Conservation (phyloP, 2,329 filamentous ascomycete species). For the Zymoseptoria ardabiliae region DNA sequence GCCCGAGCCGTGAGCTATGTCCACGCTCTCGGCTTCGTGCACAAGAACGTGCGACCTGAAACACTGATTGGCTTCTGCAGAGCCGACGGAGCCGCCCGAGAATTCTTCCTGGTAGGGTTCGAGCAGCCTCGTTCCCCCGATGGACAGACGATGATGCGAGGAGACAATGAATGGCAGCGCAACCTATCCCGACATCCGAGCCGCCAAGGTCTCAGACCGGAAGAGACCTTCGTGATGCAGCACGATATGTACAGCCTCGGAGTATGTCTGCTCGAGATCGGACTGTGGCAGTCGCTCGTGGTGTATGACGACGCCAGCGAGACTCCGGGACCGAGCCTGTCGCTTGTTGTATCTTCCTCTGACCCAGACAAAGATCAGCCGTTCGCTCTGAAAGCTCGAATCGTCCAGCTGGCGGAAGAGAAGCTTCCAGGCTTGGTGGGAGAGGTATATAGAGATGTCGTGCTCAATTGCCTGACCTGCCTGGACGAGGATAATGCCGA, state of each 20-base stretch:
- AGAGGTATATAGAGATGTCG: conserved; percentile 27
- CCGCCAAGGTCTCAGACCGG: conserved; percentile 37
- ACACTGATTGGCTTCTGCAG: conserved; percentile 29
- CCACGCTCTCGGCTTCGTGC: conserved; percentile 38
- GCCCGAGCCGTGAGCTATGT: conserved; percentile 31
- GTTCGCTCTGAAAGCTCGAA: background rate
- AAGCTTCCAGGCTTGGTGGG: conserved; percentile 24
- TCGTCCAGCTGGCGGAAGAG: conserved; percentile 7
- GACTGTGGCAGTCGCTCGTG: conserved; percentile 39
- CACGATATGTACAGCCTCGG: conserved; percentile 53
- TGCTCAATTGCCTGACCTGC: conserved; percentile 28
- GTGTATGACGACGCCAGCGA: conserved; percentile 8
- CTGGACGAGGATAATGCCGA: conserved; percentile 19
- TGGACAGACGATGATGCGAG: conserved; percentile 26
- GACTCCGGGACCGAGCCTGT: background rate
- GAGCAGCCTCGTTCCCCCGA: conserved; percentile 18
- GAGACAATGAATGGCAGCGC: conserved; percentile 35
- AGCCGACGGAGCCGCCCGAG: background rate
- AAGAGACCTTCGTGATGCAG: conserved; percentile 42
- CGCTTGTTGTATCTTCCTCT: background rate
- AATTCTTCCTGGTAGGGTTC: conserved; percentile 1
- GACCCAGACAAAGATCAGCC: background rate
- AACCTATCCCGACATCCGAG: conserved; percentile 47
- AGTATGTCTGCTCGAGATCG: conserved; percentile 48
- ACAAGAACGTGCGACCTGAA: conserved; percentile 44